Conservation (phyloP, 1,284 basidiomycete species). For the Phellinidium pouzarii region DNA sequence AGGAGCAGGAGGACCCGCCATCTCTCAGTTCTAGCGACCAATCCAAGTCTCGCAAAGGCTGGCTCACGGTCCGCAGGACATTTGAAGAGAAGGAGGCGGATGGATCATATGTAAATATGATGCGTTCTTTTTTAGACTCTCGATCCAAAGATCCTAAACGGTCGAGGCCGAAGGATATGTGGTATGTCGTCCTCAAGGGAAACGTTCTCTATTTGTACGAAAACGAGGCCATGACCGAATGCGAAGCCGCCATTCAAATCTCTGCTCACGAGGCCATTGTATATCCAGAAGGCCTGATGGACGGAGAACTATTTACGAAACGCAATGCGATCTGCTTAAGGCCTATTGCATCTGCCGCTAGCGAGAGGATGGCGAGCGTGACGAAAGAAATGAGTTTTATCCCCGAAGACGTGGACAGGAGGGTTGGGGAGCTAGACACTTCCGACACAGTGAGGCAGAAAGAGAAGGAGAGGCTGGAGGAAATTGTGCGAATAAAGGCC, state of each 20-base stretch:
- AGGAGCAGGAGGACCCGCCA: conserved; percentile 3
- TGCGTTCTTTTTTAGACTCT: conserved; percentile 67
- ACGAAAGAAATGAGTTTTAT: conserved; percentile 48
- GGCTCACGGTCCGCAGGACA: conserved; percentile 80
- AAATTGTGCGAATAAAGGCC: conserved; percentile 41
- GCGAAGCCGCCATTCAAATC: conserved; percentile 79
- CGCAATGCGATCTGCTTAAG: conserved; percentile 80
- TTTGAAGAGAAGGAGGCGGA: conserved; percentile 62
- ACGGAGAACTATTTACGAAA: conserved; percentile 85
- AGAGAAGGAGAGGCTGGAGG: conserved; percentile 38
- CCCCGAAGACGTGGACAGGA: conserved; percentile 33
- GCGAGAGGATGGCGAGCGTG: conserved; percentile 40
- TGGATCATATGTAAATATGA: conserved; percentile 61
- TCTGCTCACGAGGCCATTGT: conserved; percentile 67
- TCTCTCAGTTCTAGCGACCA: conserved; percentile 35
- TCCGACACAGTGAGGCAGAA: conserved; percentile 36
- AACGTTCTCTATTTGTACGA: conserved; percentile 87
- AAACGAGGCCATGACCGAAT: conserved; percentile 81
- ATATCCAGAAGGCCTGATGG: conserved; percentile 64
- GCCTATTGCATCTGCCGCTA: conserved; percentile 30
- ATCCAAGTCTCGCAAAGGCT: conserved; percentile 68
- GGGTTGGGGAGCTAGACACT: conserved; percentile 31
- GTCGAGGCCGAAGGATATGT: conserved; percentile 79
- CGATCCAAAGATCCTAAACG: conserved; percentile 73
- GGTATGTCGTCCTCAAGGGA: conserved; percentile 85